Conservation (phyloP, 805 yeast species). For the Candida yuanshanica region DNA sequence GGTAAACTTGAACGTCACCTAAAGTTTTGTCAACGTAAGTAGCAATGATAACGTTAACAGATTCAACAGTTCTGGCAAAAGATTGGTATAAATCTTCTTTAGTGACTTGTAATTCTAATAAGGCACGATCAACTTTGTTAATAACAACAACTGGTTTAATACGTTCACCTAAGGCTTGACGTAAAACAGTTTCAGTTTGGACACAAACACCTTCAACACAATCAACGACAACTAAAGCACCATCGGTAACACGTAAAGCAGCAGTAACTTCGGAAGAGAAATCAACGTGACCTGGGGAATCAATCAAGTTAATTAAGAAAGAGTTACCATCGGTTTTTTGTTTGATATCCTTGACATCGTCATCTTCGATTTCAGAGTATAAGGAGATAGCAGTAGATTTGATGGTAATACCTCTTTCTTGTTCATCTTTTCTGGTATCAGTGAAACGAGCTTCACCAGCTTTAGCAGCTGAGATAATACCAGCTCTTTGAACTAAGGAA, state of each 20-base stretch:
- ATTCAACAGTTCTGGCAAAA: conserved; percentile 97
- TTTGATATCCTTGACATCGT: conserved; percentile 84
- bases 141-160: conserved; percentile 97
- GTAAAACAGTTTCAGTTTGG: conserved; percentile 98
- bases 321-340: conserved; percentile 82
- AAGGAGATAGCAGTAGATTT: conserved; percentile 98
- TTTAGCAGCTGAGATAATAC: conserved; percentile 99
- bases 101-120: conserved; percentile 96
- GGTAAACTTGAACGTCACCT: conserved; percentile 98
- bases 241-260: conserved; percentile 99
- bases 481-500: conserved; percentile 98
- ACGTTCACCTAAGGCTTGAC: conserved; percentile 99
- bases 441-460: conserved; percentile 99
- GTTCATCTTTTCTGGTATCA: conserved; percentile 99
- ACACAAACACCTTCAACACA: conserved; percentile 99
- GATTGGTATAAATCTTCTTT: conserved; percentile 99
- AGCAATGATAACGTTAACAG: conserved; percentile 96
- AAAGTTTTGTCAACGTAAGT: conserved; percentile 86
- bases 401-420: conserved; percentile 99
- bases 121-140: conserved; percentile 99
- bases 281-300: conserved; percentile 99
- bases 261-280: conserved; percentile 99
- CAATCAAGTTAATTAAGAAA: conserved; percentile 96
- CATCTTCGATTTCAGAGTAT: conserved; percentile 82
- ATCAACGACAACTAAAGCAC: conserved; percentile 99